Evolutionary conservation across 2,329 filamentous ascomycete genomes (phyloP).

Genomic region (Cylindrodendrum hubeiense): DNA sequence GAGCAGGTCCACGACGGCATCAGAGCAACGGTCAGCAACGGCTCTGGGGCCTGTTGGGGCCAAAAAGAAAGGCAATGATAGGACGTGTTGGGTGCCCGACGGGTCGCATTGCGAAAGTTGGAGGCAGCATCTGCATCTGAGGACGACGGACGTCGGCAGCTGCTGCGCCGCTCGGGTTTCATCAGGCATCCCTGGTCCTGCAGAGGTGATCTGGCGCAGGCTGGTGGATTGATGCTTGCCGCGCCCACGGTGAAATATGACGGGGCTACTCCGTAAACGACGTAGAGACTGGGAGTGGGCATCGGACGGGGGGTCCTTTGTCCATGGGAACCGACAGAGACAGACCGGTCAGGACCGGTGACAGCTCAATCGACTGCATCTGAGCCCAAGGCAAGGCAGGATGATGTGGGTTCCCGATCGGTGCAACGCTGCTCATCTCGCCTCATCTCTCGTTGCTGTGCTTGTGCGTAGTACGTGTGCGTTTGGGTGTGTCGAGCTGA

Average conservation of each 20-base stretch:
- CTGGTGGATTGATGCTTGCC: constrained; percentile 27
- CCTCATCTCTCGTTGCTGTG: constrained; percentile 14
- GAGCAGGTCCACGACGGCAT: constrained; percentile 32
- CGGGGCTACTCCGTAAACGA: constrained; percentile 10
- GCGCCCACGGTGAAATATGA: constrained; percentile 31
- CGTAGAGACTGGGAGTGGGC: not conserved
- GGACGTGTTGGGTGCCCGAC: constrained; percentile 25
- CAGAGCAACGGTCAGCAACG: constrained; percentile 29
- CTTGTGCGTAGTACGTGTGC: not conserved
- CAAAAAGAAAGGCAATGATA: constrained; percentile 29
- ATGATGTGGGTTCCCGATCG: constrained; percentile 17
- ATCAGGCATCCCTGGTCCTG: constrained; percentile 37
- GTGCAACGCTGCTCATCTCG: constrained; percentile 21
- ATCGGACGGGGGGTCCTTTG: not conserved
- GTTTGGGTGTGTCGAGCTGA: constrained; percentile 4
- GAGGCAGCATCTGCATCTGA: constrained; percentile 25
- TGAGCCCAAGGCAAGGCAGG: constrained; percentile 15
- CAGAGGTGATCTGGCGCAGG: constrained; percentile 34
- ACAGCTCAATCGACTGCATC: constrained; percentile 19
- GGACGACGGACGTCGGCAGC: constrained; percentile 16
- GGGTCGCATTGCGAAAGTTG: constrained; percentile 28
- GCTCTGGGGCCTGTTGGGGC: constrained; percentile 3
- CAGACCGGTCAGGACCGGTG: constrained; percentile 37
- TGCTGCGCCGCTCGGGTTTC: constrained; percentile 28
- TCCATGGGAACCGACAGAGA: constrained; percentile 9